phyloP scores from a whole-genome alignment of 2,329 filamentous ascomycete genomes.

The Cercospora sp. region DNA sequence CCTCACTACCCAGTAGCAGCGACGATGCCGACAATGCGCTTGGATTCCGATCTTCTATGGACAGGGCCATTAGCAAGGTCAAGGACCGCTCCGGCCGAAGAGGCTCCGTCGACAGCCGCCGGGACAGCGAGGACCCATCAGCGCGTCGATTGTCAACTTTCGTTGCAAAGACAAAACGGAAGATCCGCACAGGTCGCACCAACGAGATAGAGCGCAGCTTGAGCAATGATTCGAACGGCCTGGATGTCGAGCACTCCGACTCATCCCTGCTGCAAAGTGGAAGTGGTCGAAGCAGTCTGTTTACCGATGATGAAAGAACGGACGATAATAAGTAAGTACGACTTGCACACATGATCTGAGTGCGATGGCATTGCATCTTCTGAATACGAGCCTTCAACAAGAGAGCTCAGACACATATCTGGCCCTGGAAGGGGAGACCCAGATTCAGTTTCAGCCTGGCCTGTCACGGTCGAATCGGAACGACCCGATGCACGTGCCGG shows the following conservation, averaged over 20 bases:
- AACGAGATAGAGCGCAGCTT: constrained; percentile 24
- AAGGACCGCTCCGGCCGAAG: constrained; percentile 38
- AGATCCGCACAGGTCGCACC: constrained; percentile 20
- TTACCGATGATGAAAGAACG: constrained; percentile 52
- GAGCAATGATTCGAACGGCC: constrained; percentile 41
- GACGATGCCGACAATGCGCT: constrained; percentile 31
- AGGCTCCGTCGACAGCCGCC: constrained; percentile 42
- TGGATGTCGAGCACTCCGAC: constrained; percentile 31
- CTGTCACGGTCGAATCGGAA: not conserved
- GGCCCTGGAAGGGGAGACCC: not conserved
- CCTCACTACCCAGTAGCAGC: constrained; percentile 31
- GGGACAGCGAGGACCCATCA: constrained; percentile 42
- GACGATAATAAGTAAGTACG: constrained; percentile 44
- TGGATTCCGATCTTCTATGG: constrained; percentile 39
- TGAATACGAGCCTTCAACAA: not conserved
- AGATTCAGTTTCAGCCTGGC: not conserved
- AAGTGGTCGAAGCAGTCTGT: constrained; percentile 51
- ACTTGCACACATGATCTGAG: not conserved
- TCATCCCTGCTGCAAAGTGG: constrained; percentile 43
- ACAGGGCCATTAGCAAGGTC: constrained; percentile 44
- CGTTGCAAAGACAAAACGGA: constrained; percentile 34
- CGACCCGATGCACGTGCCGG: not conserved
- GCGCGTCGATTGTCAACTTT: constrained; percentile 55
- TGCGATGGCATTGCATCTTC: not conserved
- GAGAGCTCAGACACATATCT: not conserved